Evolutionary conservation across 2,329 filamentous ascomycete species (phyloP), one percentile per base, ranked within the genome.

Genomic region (Fusarium sp.): DNA sequence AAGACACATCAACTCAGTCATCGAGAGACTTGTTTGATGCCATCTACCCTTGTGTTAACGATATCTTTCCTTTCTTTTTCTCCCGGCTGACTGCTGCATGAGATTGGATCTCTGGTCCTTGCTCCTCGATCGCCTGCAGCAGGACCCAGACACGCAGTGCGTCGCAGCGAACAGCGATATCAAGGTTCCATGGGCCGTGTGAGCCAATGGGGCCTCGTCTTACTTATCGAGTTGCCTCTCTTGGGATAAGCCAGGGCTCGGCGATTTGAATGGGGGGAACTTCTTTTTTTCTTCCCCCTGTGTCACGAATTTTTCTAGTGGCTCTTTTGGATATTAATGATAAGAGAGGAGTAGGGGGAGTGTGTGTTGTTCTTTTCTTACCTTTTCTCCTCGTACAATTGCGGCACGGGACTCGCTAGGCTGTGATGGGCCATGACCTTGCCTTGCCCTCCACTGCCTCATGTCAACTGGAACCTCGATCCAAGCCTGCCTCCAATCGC

Each of bases 181-280:
- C 71, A 54, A 74, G 50, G 27, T 52, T 27, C 45, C 25, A 50
- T 50, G 57, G 35, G 4, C 31, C 10, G 60, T 36, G 16, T 20
- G 45, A 25, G 35, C 71, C 71, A 74, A 73, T 73, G 22, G 22
- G 58, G 38, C 18, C n/a, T 60, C 60, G 40, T 29, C 29, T 50
- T 68, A 45, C 29, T 65, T 73, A 73, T 72, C 72, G 68, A 74
- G 68, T 73, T 74, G 71, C 72, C 72, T 64, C 68, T 74, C 71
- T 69, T 29, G 71, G 72, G 68, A 69, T 74, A 74, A 74, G 57
- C 57, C 40, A 47, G 38, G 38, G 60, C 57, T 71, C 63, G 47
- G 47, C 47, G 47, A 47, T 47, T 45, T 25, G 22, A 47, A 42
- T 20, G 38, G n/a, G 38, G 40, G 45, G 45, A 11, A 27, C 25